A percentile compares a stretch with the other conserved stretches of the same genome.
These are phyloP conservation scores for Boletus subparvulus DNA, from an alignment of 768 basidiomycete genomes.

Conservation along the genomic window DNA sequence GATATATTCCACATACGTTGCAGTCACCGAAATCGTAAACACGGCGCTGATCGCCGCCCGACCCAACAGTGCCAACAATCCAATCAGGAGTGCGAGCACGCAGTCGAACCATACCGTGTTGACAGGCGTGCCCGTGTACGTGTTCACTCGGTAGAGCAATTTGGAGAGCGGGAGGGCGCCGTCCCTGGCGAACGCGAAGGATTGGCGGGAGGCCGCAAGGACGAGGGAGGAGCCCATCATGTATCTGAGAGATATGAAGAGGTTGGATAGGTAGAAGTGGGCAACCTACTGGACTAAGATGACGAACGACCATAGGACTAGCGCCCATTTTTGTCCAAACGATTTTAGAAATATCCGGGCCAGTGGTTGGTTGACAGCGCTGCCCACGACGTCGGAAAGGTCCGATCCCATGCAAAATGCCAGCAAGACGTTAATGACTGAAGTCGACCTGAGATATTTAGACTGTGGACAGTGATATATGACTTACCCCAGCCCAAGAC, in stretches of 20 bases:
- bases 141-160: constrained; percentile 52
- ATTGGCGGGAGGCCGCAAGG: constrained; percentile 50
- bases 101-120: constrained; percentile 58
- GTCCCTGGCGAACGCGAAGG: constrained; percentile 56
- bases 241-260: constrained; percentile 26
- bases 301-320: constrained; percentile 54
- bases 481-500: constrained; percentile 44
- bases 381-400: constrained; percentile 36
- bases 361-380: constrained; percentile 40
- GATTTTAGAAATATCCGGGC: constrained; percentile 40
- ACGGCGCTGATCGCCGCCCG: constrained; percentile 54
- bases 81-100: constrained; percentile 43
- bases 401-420: constrained; percentile 59
- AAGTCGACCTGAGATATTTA: not conserved
- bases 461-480: not conserved
- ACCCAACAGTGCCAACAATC: constrained; percentile 53
- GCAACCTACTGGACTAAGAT: constrained; percentile 43
- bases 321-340: constrained; percentile 40
- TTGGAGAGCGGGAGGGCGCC: constrained; percentile 57
- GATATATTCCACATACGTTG: constrained; percentile 42
- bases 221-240: constrained; percentile 45
- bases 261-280: not conserved
- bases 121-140: constrained; percentile 50
- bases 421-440: constrained; percentile 52
- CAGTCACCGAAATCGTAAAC: constrained; percentile 47